Percentiles rank a stretch among this genome's conserved stretches.
Conservation (phyloP, 176 grass and related monocot genomes). For the Melocanna baccifera region DNA sequence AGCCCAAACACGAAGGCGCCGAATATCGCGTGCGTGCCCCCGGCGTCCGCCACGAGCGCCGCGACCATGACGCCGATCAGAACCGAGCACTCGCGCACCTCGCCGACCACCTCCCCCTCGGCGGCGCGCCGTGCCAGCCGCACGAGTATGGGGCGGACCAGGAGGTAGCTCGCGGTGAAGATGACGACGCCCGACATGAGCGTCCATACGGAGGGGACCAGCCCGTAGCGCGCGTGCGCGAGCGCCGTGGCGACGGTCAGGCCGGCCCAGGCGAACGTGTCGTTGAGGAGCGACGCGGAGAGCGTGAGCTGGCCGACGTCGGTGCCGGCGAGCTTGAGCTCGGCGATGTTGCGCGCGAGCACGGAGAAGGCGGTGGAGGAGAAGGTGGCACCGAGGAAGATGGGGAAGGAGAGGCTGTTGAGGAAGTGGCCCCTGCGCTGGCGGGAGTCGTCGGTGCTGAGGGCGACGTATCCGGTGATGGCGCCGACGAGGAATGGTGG, state of each 20-base stretch:
- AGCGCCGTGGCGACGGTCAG: conserved; percentile 52
- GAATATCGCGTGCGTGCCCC: conserved; percentile 67
- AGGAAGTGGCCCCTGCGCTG: background rate
- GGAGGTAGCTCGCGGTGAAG: conserved; percentile 25
- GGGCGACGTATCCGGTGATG: conserved; percentile 25
- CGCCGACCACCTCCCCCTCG: conserved; percentile 34
- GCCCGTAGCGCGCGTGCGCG: background rate
- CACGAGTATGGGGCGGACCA: conserved; percentile 37
- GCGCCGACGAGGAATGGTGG: conserved; percentile 54
- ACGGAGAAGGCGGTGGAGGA: conserved; percentile 70
- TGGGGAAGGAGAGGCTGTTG: conserved; percentile 43
- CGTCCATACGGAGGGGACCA: conserved; percentile 24
- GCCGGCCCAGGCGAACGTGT: conserved; percentile 48
- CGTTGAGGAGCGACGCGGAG: conserved; percentile 57
- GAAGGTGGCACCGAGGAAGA: conserved; percentile 59
- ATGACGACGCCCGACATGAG: conserved; percentile 30
- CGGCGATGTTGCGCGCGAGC: conserved; percentile 56
- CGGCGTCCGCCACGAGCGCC: conserved; percentile 49
- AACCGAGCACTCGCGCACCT: conserved; percentile 43
- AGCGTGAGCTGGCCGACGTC: conserved; percentile 67
- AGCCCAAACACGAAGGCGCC: conserved; percentile 75
- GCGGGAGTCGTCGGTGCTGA: background rate
- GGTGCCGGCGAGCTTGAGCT: conserved; percentile 68
- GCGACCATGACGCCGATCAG: conserved; percentile 63
- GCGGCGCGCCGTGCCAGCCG: conserved; percentile 18